Evolutionary conservation across 352 stramenopile species (phyloP).

Genomic region (Pythium insidiosum): DNA sequence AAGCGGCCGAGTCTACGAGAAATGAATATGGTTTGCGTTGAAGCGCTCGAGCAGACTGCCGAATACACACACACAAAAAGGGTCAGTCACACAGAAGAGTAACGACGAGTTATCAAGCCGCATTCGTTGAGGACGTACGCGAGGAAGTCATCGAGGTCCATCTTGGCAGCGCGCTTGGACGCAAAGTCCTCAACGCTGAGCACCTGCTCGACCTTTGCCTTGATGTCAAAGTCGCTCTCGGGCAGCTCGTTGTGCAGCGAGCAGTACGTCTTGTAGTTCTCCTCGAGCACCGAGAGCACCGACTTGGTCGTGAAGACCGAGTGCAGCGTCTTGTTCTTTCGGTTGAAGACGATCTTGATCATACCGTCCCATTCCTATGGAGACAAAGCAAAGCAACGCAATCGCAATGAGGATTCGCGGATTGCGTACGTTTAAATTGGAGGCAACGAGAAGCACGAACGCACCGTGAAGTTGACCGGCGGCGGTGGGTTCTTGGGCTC

Average conservation of each 20-base stretch:
- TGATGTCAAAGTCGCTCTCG: conserved; percentile 82
- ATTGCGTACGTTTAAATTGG: too few species aligned
- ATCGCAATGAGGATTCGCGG: neutral
- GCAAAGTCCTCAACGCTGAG: conserved; percentile 83
- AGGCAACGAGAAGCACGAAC: too few species aligned
- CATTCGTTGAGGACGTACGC: conserved; percentile 37
- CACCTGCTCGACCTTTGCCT: conserved; percentile 91
- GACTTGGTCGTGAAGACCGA: conserved; percentile 96
- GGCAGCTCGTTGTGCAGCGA: conserved; percentile 87
- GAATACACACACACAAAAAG: conserved; percentile 1
- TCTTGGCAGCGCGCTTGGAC: conserved; percentile 91
- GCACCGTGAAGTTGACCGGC: conserved; percentile 96
- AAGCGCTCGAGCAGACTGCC: conserved; percentile 92
- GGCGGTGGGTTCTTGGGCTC: conserved; percentile 97
- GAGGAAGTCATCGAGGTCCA: conserved; percentile 98
- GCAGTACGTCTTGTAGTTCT: conserved; percentile 95
- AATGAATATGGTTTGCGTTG: conserved; percentile 96
- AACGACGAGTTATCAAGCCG: neutral
- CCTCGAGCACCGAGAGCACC: conserved; percentile 92
- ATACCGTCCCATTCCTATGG: conserved; percentile 97
- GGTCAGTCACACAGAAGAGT: neutral
- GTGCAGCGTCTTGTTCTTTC: conserved; percentile 99
- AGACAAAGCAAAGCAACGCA: neutral
- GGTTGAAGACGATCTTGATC: conserved; percentile 98
- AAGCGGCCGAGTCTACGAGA: conserved; percentile 54